phyloP scores from a whole-genome alignment of 1,284 basidiomycete genomes.

The Leccinum griseonigrum region DNA sequence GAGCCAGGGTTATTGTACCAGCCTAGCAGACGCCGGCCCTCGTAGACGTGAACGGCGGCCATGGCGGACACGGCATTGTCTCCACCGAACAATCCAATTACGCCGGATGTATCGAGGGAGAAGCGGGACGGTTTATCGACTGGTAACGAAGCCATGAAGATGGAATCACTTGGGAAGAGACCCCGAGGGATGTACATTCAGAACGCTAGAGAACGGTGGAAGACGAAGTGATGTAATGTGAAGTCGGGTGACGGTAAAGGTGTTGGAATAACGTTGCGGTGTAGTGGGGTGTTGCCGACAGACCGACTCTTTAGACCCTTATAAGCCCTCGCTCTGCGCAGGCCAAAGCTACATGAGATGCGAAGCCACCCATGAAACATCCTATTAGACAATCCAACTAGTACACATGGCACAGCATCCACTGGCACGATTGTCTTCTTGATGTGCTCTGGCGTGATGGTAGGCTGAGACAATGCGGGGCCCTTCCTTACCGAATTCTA shows the following conservation, averaged over 20 bases:
- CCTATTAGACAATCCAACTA: not conserved
- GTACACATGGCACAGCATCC: not conserved
- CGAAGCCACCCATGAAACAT: not conserved
- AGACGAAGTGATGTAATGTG: not conserved
- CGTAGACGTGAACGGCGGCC: slow-evolving; percentile 22
- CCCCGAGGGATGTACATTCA: not conserved
- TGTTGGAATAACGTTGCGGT: not conserved
- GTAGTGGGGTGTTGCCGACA: not conserved
- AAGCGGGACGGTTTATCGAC: not conserved
- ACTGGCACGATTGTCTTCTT: not conserved
- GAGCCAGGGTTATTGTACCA: slow-evolving; percentile 32
- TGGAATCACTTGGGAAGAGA: not conserved
- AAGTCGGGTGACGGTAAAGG: not conserved
- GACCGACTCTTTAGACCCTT: not conserved
- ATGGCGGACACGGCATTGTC: slow-evolving; percentile 26
- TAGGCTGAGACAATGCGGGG: not conserved
- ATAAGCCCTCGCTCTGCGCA: not conserved
- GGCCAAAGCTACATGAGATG: not conserved
- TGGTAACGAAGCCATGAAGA: not conserved
- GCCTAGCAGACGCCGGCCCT: slow-evolving; percentile 22
- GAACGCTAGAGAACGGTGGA: not conserved
- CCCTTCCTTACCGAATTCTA: not conserved
- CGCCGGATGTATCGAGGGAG: slow-evolving; percentile 18
- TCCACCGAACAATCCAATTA: slow-evolving; percentile 22
- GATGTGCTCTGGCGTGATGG: not conserved